Evolutionary conservation across 768 basidiomycete species (phyloP), one percentile per base, ranked within the genome.

Genomic region (Baorangia bicolor): DNA sequence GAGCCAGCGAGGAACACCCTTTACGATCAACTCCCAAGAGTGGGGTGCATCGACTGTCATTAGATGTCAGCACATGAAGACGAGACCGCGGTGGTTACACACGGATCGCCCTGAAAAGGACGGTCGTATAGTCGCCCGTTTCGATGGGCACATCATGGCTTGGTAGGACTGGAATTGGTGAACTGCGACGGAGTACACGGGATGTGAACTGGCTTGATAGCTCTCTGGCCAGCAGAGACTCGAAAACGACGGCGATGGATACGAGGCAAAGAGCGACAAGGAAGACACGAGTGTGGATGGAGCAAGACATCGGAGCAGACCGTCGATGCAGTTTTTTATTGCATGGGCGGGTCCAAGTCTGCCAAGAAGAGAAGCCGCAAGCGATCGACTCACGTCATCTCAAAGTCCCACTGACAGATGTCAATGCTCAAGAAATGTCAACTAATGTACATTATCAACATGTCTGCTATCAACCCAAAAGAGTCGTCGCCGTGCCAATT

Each of bases 231-330:
- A 40, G 60, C 54, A 59, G 55, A 59, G 49, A 51, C 6, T 51
- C 51, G 20, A 51, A 40, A 34, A 52, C 21, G 40, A 62, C 13
- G 12, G 37, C 3, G 2, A 54, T n/a, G 2, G 25, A 62, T 21
- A 59, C 16, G 49, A 62, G 38, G 31, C 51, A 63, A 56, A 63
- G 62, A 63, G 57, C 62, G 60, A 56, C 62, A 12, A 56, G 45
- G 30, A 55, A 47, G 16, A 46, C 41, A 47, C 53, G 59, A 49
- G 50, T 33, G 48, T 57, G 43, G 13, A 30, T 25, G 6, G 46
- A 43, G 44, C 44, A 38, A 37, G 48, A 58, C 59, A 62, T 62
- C 5, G 25, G 11, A 10, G 11, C 18, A 27, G 42, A 43, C 41
- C n/a, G n/a, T n/a, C n/a, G 23, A 16, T 4, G 13, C 21, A 16